A percentile compares a stretch with the other conserved stretches of the same genome.
Evolutionary conservation across 768 basidiomycete genomes (phyloP).

Genomic region (Hemileccinum impolitum): DNA sequence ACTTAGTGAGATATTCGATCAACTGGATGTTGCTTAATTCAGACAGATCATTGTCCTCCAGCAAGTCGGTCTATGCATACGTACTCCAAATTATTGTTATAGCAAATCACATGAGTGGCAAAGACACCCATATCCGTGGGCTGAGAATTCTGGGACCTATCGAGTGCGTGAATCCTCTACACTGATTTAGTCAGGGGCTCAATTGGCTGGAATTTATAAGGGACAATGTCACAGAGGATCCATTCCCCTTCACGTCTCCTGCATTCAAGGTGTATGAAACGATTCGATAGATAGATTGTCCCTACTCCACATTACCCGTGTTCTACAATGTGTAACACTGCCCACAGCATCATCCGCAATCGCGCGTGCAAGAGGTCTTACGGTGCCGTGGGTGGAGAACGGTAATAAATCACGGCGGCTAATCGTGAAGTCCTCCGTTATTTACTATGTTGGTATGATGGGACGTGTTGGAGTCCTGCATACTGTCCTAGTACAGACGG

Average conservation of each 20-base stretch:
- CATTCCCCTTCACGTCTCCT: slow-evolving; percentile 63
- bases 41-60: slow-evolving; percentile 35
- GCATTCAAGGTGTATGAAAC: slow-evolving; percentile 76
- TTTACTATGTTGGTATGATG: slow-evolving; percentile 30
- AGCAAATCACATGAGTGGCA: slow-evolving; percentile 96
- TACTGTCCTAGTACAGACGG: slow-evolving; percentile 23
- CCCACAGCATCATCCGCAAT: slow-evolving; percentile 11
- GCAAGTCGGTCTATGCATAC: slow-evolving; percentile 85
- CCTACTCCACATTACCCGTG: slow-evolving; percentile 22
- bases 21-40: not conserved
- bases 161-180: slow-evolving; percentile 48
- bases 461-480: slow-evolving; percentile 24
- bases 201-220: slow-evolving; percentile 21
- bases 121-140: slow-evolving; percentile 97
- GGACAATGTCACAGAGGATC: slow-evolving; percentile 53
- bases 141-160: slow-evolving; percentile 81
- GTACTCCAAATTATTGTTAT: slow-evolving; percentile 87
- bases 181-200: not conserved
- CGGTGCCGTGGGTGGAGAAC: slow-evolving; percentile 1
- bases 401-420: slow-evolving; percentile 5
- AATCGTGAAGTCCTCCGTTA: slow-evolving; percentile 7
- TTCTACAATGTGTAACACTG: slow-evolving; percentile 26
- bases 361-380: not conserved
- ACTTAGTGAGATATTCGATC: slow-evolving; percentile 57
- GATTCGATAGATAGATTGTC: slow-evolving; percentile 49